phyloP scores from a whole-genome alignment of 441 rosid genomes.

The Jatropha multifida region DNA sequence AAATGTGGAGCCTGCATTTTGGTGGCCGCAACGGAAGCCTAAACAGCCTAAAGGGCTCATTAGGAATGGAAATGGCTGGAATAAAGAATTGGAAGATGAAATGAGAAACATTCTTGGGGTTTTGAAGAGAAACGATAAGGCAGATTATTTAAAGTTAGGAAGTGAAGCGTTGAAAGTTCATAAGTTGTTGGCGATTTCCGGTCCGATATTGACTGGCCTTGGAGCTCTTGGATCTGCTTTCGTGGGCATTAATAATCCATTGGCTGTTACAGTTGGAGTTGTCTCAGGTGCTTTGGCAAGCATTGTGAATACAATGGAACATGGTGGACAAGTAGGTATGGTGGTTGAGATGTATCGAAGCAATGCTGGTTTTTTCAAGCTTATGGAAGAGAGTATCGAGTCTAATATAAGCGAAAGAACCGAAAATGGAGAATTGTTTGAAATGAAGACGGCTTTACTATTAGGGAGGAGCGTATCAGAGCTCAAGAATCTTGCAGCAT shows the following conservation, averaged over 20 bases:
- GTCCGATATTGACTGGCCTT: slow-evolving; percentile 25
- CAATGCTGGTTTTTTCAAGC: slow-evolving; percentile 33
- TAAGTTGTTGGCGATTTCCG: slow-evolving; percentile 29
- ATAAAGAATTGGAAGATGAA: slow-evolving; percentile 23
- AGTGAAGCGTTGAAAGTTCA: slow-evolving; percentile 19
- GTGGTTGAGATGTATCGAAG: slow-evolving; percentile 33
- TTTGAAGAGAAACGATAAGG: slow-evolving; percentile 31
- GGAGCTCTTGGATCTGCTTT: slow-evolving; percentile 30
- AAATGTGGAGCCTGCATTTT: slow-evolving; percentile 28
- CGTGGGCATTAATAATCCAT: slow-evolving; percentile 19
- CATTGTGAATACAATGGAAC: slow-evolving; percentile 29
- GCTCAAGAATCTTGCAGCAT: slow-evolving; percentile 30
- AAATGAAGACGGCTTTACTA: slow-evolving; percentile 33
- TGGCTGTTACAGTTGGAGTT: slow-evolving; percentile 25
- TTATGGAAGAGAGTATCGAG: slow-evolving; percentile 32
- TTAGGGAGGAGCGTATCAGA: slow-evolving; percentile 40
- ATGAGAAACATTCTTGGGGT: slow-evolving; percentile 24
- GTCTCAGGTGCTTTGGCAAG: slow-evolving; percentile 31
- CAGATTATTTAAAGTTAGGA: slow-evolving; percentile 27
- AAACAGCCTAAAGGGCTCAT: slow-evolving; percentile 1
- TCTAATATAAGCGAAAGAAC: slow-evolving; percentile 26
- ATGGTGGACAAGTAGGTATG: slow-evolving; percentile 38
- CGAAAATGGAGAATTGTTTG: slow-evolving; percentile 27
- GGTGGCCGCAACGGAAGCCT: slow-evolving; percentile 28
- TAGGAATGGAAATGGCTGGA: slow-evolving; percentile 29